Conservation (phyloP, 495 filamentous ascomycete genomes). For the Xylaria scruposa region DNA sequence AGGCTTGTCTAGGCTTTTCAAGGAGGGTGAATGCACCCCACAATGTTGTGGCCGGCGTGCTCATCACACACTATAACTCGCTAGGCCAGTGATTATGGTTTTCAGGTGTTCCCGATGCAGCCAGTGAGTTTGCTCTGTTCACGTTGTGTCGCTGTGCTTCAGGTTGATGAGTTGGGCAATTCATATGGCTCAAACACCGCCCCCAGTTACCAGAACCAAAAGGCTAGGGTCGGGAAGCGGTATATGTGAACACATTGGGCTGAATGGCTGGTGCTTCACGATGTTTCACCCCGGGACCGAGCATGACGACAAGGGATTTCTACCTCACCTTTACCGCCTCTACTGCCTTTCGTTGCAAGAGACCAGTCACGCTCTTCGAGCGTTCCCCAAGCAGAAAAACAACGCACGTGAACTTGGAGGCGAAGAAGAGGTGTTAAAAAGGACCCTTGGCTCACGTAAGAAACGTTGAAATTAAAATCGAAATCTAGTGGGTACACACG, state of each 20-base stretch:
- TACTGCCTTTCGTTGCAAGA: not conserved
- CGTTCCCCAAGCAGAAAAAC: not conserved
- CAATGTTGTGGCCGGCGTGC: slow-evolving; percentile 21
- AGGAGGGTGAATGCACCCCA: slow-evolving; percentile 27
- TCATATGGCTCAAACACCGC: not conserved
- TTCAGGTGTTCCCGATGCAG: slow-evolving; percentile 14
- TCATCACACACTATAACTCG: slow-evolving; percentile 17
- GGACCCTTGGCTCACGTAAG: not conserved
- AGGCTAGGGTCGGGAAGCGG: slow-evolving; percentile 8
- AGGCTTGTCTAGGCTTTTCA: slow-evolving; percentile 8
- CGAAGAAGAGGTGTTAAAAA: not conserved
- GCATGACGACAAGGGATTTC: not conserved
- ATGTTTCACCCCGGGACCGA: slow-evolving; percentile 19
- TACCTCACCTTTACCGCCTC: not conserved
- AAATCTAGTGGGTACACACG: not conserved
- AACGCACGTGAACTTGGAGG: not conserved
- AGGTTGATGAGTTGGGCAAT: slow-evolving; percentile 8
- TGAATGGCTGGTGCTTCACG: slow-evolving; percentile 18
- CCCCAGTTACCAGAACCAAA: slow-evolving; percentile 12
- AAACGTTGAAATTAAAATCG: not conserved
- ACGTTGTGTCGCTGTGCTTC: slow-evolving; percentile 16
- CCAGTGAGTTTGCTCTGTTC: slow-evolving; percentile 19
- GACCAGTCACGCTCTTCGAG: not conserved
- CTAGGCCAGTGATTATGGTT: slow-evolving; percentile 13
- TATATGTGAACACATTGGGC: not conserved